Base-by-base conservation (phyloP, 331 rosid genomes). In the Stylosanthes scabra region DNA sequence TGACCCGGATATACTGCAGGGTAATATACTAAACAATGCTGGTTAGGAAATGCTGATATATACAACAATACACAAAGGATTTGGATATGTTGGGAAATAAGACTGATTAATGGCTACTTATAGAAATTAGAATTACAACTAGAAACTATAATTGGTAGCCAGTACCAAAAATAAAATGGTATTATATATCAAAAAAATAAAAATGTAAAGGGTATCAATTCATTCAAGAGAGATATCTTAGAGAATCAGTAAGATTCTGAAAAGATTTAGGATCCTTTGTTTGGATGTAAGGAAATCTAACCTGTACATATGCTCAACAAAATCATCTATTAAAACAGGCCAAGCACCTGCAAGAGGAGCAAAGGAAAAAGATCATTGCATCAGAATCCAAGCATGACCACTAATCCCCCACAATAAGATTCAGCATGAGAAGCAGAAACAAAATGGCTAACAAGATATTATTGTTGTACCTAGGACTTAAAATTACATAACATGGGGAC, bases 251-350 rank as follows among this genome's bases (percentile, higher is more conserved):
- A 61, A 68, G 45, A 55, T 45, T 49, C 12, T 50, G 15, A 16
- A 73, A n/a, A 47, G 46, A 60, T 15, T 69, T 28, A 71, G 40
- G 74, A 80, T 20, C 39, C 65, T 51, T 28, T 34, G 41, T 37
- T 29, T 8, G 40, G 62, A 34, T 61, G 78, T 9, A 74, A 56
- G 78, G 75, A 75, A 74, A 83, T 63, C 87, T 51, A 78, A 95
- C 99, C 99, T 95, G 96, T 92, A 87, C 93, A 92, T 88, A 40
- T 92, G 96, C 82, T 95, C 98, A 2, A 95, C 98, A 28, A 95
- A 95, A 64, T 95, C 99, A 86, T 95, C 99, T 63, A 95, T 84
- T 68, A 95, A 80, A 79, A 95, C 91, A 31, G 99, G 99, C 99
- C 99, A 95, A 79, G 99, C 99, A 83, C 99, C 99, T 95, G 86